Conservation (phyloP, 2,329 filamentous ascomycete genomes). For the Penicillium frequentans region DNA sequence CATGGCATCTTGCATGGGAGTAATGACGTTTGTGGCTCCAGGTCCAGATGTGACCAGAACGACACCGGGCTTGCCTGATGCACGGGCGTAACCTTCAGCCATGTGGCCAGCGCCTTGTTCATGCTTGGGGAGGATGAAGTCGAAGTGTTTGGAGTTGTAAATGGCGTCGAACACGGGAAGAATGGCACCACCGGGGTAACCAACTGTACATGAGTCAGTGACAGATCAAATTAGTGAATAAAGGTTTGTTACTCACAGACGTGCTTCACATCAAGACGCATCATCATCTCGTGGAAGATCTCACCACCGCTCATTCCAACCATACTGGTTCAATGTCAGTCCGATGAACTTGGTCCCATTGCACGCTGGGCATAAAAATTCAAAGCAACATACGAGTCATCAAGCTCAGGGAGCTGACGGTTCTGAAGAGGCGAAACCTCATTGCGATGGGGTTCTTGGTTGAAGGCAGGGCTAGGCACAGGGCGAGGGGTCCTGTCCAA, state of each 20-base stretch:
- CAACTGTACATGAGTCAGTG: conserved; percentile 52
- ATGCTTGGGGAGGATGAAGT: conserved; percentile 92
- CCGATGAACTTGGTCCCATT: not conserved
- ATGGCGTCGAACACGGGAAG: conserved; percentile 98
- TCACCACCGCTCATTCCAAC: conserved; percentile 93
- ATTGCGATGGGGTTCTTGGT: conserved; percentile 58
- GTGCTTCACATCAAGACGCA: conserved; percentile 86
- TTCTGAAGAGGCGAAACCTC: conserved; percentile 67
- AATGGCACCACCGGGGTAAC: conserved; percentile 93
- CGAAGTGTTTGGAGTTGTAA: conserved; percentile 95
- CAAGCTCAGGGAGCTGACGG: conserved; percentile 63
- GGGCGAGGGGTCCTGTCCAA: conserved; percentile 55
- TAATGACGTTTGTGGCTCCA: conserved; percentile 94
- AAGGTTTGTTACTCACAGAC: conserved; percentile 67
- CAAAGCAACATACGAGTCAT: conserved; percentile 70
- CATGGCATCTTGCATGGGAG: conserved; percentile 92
- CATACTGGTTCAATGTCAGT: conserved; percentile 56
- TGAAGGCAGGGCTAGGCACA: conserved; percentile 62
- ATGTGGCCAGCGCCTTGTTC: conserved; percentile 98
- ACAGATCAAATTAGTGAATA: conserved; percentile 4
- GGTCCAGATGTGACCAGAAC: conserved; percentile 96
- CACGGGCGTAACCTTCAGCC: conserved; percentile 95
- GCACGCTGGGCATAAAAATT: not conserved
- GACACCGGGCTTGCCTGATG: conserved; percentile 89
- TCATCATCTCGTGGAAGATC: conserved; percentile 99